Base-by-base conservation (phyloP, 2,329 filamentous ascomycete genomes). In the Cercospora sojina region DNA sequence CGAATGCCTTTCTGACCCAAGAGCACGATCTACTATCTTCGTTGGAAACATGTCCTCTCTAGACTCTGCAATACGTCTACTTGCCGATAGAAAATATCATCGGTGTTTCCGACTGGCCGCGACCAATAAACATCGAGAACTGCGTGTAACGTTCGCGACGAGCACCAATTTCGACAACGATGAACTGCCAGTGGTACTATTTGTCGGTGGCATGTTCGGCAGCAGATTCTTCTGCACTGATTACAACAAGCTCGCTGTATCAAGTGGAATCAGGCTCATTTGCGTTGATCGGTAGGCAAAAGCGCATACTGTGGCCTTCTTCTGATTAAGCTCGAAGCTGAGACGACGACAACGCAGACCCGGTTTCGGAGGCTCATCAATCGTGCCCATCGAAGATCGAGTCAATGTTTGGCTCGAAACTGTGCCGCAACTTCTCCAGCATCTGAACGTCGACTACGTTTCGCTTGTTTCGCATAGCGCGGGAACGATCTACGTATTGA, bases 401-500 rank as follows among this genome's bases (percentile, higher is more conserved):
- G 72, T 83, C 16, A 51, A 72, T 5, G 71, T 75, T 20, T 83
- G 79, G 77, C 72, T 82, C 25, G 80, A 83, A 67, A 76, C 77
- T 0, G 72, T 83, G 1, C 80, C 81, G 18, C 69, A 66, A 4
- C 71, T 84, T 0, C 72, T 83, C 5, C 41, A 71, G 4, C 65
- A 75, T 49, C 74, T 84, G 5, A 57, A 72, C 0, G 77, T 81
- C 56, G 64, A 75, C 62, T 76, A 80, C 64, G 77, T 83, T 18
- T 73, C 71, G n/a, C 67, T 83, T 0, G 72, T 78, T 1, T 73
- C 77, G 18, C 81, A 83, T 65, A 79, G 76, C 23, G 77, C 78
- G 0, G 82, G 82, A 2, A 80, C 80, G 0, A 74, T 82, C 1
- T 83, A 81, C 65, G 68, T 77, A 3, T 71, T 84, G 25, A 83